These are phyloP conservation scores for Actinidia arguta DNA, from an alignment of 179 eudicot species.

Conservation along the genomic window DNA sequence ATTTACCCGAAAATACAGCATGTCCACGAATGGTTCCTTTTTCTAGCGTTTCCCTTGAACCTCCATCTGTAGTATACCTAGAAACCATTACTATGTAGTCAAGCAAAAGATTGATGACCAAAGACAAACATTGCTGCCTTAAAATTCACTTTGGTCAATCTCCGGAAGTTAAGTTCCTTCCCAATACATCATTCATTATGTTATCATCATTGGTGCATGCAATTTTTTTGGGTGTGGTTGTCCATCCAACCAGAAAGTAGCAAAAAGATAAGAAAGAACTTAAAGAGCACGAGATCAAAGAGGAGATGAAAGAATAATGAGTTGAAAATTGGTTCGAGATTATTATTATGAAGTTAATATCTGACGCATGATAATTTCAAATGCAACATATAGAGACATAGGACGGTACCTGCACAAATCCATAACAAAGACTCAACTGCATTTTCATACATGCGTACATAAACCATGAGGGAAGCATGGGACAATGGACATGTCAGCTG, in stretches of 20 bases:
- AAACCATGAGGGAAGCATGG: conserved; percentile 4
- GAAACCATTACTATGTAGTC: conserved; percentile 16
- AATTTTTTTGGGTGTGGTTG: background rate
- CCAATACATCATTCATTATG: background rate
- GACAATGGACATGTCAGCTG: background rate
- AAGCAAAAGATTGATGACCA: conserved; percentile 7
- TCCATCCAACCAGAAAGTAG: background rate
- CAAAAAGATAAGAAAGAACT: background rate
- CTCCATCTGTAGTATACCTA: conserved; percentile 99
- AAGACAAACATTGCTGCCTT: background rate
- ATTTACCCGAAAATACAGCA: conserved; percentile 78
- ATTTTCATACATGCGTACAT: background rate
- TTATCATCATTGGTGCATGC: background rate
- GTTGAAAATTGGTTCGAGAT: background rate
- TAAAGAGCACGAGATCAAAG: background rate
- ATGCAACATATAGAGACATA: background rate
- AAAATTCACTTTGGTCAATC: background rate
- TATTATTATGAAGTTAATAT: background rate
- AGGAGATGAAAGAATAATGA: background rate
- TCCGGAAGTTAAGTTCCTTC: background rate
- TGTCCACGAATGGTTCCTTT: conserved; percentile 87
- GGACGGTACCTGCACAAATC: conserved; percentile 2
- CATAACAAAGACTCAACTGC: background rate
- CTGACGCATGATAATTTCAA: background rate
- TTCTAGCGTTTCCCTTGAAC: conserved; percentile 74